phyloP scores from a whole-genome alignment of 208 protist species.

The Wallacemonas collosoma region DNA sequence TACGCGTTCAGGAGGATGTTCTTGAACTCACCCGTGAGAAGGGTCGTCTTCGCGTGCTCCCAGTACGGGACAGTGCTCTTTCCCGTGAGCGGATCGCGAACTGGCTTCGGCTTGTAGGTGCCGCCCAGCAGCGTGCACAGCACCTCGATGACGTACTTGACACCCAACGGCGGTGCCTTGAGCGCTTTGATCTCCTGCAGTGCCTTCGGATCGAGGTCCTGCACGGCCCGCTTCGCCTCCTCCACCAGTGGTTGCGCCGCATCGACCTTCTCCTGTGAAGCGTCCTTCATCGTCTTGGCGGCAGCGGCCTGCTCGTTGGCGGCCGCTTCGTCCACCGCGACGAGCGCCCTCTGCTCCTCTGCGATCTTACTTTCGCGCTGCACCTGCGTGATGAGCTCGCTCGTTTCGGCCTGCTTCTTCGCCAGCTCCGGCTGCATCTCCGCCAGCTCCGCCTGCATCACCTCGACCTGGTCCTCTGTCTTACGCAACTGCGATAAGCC shows the following conservation, averaged over 20 bases:
- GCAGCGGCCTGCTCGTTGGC: conserved; percentile 90
- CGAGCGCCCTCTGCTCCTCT: conserved; percentile 83
- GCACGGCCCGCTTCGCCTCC: conserved; percentile 92
- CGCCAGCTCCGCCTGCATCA: conserved; percentile 93
- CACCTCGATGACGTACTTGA: conserved; percentile 95
- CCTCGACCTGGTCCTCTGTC: conserved; percentile 95
- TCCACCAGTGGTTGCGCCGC: conserved; percentile 96
- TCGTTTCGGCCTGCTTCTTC: conserved; percentile 90
- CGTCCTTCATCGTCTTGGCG: conserved; percentile 94
- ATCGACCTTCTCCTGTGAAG: conserved; percentile 95
- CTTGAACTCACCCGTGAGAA: conserved; percentile 90
- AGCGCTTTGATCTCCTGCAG: conserved; percentile 96
- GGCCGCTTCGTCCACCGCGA: conserved; percentile 90
- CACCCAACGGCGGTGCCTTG: conserved; percentile 93
- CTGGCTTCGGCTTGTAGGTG: conserved; percentile 83
- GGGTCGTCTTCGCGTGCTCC: conserved; percentile 89
- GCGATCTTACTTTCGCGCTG: conserved; percentile 86
- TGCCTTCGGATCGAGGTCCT: conserved; percentile 93
- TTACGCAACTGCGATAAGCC: conserved; percentile 87
- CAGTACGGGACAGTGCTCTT: conserved; percentile 92
- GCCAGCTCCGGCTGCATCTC: conserved; percentile 92
- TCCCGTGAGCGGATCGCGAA: conserved; percentile 82
- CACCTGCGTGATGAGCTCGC: conserved; percentile 85
- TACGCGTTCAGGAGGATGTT: conserved; percentile 85
- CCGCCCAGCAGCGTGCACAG: conserved; percentile 91